phyloP scores from a whole-genome alignment of 1,284 basidiomycete genomes.

The Sporisorium scitamineum region DNA sequence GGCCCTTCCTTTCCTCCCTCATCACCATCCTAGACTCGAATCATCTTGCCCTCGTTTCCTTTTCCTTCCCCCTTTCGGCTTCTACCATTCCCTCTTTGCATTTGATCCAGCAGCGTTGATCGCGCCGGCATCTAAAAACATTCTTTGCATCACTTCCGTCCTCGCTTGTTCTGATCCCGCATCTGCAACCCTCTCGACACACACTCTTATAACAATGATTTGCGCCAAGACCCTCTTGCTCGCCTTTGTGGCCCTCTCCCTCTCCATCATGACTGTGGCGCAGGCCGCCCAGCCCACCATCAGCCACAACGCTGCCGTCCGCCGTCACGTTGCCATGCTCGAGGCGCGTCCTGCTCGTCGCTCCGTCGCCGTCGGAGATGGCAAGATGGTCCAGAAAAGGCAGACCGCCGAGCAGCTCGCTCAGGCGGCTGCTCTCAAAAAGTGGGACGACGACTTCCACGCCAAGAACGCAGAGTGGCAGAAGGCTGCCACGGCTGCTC shows the following conservation, averaged over 20 bases:
- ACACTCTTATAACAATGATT: conserved; percentile 25
- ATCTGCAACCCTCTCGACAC: neutral
- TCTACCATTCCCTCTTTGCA: neutral
- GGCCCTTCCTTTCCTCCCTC: conserved; percentile 4
- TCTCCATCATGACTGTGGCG: conserved; percentile 34
- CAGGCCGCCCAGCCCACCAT: conserved; percentile 39
- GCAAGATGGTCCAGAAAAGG: conserved; percentile 37
- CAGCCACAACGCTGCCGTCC: conserved; percentile 45
- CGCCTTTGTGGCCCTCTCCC: conserved; percentile 39
- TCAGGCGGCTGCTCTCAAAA: conserved; percentile 39
- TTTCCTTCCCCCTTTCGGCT: conserved; percentile 9
- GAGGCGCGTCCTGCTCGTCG: conserved; percentile 29
- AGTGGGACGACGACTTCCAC: conserved; percentile 49
- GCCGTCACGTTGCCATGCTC: conserved; percentile 34
- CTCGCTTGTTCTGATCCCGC: neutral
- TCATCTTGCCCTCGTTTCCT: neutral
- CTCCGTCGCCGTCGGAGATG: conserved; percentile 24
- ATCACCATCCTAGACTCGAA: conserved; percentile 7
- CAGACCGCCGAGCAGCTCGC: conserved; percentile 45
- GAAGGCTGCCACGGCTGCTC: conserved; percentile 50
- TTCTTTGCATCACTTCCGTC: neutral
- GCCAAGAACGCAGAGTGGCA: conserved; percentile 59
- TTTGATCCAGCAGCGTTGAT: conserved; percentile 44
- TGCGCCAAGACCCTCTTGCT: conserved; percentile 35
- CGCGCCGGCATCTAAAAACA: conserved; percentile 29